phyloP scores from a whole-genome alignment of 257 asterid genomes.

The Datura wrightii region DNA sequence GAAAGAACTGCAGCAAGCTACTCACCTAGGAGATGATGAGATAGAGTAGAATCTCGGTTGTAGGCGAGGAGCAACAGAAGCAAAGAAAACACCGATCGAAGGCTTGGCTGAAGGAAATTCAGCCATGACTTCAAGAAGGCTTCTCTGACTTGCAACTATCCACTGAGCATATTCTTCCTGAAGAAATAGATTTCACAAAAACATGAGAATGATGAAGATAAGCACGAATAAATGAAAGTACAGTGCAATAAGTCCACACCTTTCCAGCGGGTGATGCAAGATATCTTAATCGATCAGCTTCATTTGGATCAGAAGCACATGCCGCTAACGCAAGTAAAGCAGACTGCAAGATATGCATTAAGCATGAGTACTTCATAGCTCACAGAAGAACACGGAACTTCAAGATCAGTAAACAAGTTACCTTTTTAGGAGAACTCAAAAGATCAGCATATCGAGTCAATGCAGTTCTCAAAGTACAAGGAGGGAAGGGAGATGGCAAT shows the following conservation, averaged over 20 bases:
- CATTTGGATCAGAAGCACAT: constrained; percentile 77
- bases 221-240: constrained; percentile 1
- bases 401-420: constrained; percentile 31
- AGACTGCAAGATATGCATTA: constrained; percentile 54
- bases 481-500: constrained; percentile 86
- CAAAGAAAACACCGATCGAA: constrained; percentile 94
- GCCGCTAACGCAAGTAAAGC: constrained; percentile 81
- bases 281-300: constrained; percentile 79
- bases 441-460: constrained; percentile 87
- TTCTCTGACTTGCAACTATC: constrained; percentile 77
- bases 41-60: constrained; percentile 96
- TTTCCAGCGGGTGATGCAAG: constrained; percentile 98
- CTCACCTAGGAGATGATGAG: constrained; percentile 94
- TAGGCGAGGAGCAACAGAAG: constrained; percentile 89
- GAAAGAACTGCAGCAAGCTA: constrained; percentile 2
- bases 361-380: constrained; percentile 28
- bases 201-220: constrained; percentile 35
- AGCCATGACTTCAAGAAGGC: constrained; percentile 92
- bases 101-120: constrained; percentile 96
- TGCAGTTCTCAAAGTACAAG: constrained; percentile 92
- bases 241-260: constrained; percentile 53
- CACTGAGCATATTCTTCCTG: constrained; percentile 95
- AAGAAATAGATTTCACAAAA: constrained; percentile 27
- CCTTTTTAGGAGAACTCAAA: constrained; percentile 89
- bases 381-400: background rate